Evolutionary conservation across 208 protist species (phyloP), one percentile per base, ranked within the genome.

Genomic region (Naegleria gruberi): DNA sequence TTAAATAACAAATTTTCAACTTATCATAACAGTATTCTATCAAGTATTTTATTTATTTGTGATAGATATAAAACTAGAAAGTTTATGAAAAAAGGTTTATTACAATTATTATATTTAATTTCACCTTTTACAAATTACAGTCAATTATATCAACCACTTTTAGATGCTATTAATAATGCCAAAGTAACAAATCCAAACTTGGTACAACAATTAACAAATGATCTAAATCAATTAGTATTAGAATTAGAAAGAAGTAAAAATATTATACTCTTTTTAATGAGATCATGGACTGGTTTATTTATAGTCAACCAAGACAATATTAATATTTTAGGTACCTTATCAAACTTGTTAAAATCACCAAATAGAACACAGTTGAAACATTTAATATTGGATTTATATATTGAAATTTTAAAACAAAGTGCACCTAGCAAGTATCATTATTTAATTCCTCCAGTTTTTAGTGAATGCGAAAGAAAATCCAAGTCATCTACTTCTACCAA

Each of bases 241-340:
- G 65, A 77, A 77, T n/a, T 77, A 37, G 65, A 77, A 77, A 77
- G 65, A 77, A 77, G 65, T n/a, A 77, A 77, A 77, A 37, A 7
- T 77, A 77, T 77, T 77, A 37, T 77, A 37, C 34, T 77, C 6
- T 77, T 37, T n/a, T 77, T 77, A 6, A 77, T 77, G 65, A 26
- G 65, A 77, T 77, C 65, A 77, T 77, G 65, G 65, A 77, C 65
- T 77, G 65, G 65, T 37, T 77, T 77, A 77, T 77, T 77, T 77
- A 77, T 77, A 37, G 30, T 77, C 6, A 37, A 77, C 34, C 65
- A 77, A 77, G 30, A 10, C 51, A 65, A 65, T 30, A n/a, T 37
- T 7, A 77, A 30, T 77, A 77, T 77, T 77, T n/a, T 77, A 37
- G 30, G 30, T 37, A 77, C 65, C 0, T 37, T 77, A 37, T 7